A percentile compares a stretch with the other conserved stretches of the same genome.
Evolutionary conservation across 768 basidiomycete genomes (phyloP).

Genomic region (Podaxis sp.): DNA sequence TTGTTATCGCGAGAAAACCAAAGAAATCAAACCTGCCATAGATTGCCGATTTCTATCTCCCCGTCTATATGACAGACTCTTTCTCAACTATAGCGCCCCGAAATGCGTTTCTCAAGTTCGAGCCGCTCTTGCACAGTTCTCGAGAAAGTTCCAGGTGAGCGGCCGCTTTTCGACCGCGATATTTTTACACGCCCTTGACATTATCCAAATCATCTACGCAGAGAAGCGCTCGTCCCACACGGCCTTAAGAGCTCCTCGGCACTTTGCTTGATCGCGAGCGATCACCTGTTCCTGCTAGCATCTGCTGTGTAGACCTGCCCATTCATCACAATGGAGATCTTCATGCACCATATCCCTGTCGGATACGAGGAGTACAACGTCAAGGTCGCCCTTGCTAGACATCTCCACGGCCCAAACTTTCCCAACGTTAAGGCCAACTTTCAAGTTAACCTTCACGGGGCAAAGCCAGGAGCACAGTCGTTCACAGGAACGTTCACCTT

Average conservation of each 20-base stretch:
- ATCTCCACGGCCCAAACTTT: conserved; percentile 48
- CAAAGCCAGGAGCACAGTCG: conserved; percentile 27
- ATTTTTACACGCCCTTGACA: background rate
- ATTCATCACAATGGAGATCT: conserved; percentile 34
- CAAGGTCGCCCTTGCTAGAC: conserved; percentile 34
- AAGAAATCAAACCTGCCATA: too few relatives aligned
- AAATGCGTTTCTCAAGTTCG: too few relatives aligned
- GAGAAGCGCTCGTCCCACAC: background rate
- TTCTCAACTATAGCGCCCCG: too few relatives aligned
- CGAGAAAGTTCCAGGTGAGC: background rate
- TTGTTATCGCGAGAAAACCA: too few relatives aligned
- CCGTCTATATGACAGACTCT: too few relatives aligned
- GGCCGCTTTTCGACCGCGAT: background rate
- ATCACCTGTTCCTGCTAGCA: background rate
- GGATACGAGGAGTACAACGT: conserved; percentile 28
- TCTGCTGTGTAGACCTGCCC: background rate
- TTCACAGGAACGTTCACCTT: conserved; percentile 51
- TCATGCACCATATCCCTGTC: conserved; percentile 35
- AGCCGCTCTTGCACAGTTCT: background rate
- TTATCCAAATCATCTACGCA: background rate
- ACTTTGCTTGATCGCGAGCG: background rate
- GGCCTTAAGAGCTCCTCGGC: background rate
- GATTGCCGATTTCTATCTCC: too few relatives aligned
- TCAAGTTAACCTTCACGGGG: conserved; percentile 44
- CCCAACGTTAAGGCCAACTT: conserved; percentile 45